Conservation (phyloP, 805 yeast genomes). For the Cyberlindnera maritima region DNA sequence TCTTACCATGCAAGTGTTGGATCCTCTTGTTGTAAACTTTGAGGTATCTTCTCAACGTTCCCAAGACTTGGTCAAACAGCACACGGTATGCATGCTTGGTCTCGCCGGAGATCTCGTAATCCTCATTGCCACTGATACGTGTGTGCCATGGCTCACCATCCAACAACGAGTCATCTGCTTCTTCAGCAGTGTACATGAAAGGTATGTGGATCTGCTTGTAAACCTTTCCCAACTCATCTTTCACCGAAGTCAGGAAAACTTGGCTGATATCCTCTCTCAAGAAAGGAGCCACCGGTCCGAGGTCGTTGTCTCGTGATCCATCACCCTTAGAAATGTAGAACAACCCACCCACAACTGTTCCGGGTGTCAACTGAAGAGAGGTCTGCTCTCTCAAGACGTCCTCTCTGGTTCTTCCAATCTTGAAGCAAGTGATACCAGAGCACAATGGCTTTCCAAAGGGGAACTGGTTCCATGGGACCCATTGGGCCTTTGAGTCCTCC, state of each 20-base stretch:
- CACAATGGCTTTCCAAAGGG: slow-evolving; percentile 2
- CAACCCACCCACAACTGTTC: slow-evolving; percentile 6
- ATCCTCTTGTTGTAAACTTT: slow-evolving; percentile 4
- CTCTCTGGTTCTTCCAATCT: slow-evolving; percentile 6
- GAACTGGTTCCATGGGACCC: slow-evolving; percentile 1
- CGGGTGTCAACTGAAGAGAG: neutral
- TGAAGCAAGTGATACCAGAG: slow-evolving; percentile 7
- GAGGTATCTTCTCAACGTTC: neutral
- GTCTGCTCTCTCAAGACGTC: slow-evolving; percentile 2
- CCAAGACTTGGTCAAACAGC: slow-evolving; percentile 3
- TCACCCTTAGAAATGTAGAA: slow-evolving; percentile 5
- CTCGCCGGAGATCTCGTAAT: slow-evolving; percentile 1
- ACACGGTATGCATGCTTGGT: neutral
- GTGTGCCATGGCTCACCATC: slow-evolving; percentile 3
- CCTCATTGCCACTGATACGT: slow-evolving; percentile 8
- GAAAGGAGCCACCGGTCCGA: slow-evolving; percentile 6
- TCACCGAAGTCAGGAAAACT: neutral
- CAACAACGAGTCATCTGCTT: neutral
- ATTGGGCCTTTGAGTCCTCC: neutral
- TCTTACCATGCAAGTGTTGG: neutral
- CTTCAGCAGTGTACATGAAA: slow-evolving; percentile 2
- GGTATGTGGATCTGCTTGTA: slow-evolving; percentile 1
- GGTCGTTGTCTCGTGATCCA: slow-evolving; percentile 7
- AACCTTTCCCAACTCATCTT: neutral
- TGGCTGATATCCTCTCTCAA: slow-evolving; percentile 1